Evolutionary conservation across 2,329 filamentous ascomycete genomes (phyloP), one percentile per base, ranked within the genome.

Genomic region (Aspergillus puulaauensis): DNA sequence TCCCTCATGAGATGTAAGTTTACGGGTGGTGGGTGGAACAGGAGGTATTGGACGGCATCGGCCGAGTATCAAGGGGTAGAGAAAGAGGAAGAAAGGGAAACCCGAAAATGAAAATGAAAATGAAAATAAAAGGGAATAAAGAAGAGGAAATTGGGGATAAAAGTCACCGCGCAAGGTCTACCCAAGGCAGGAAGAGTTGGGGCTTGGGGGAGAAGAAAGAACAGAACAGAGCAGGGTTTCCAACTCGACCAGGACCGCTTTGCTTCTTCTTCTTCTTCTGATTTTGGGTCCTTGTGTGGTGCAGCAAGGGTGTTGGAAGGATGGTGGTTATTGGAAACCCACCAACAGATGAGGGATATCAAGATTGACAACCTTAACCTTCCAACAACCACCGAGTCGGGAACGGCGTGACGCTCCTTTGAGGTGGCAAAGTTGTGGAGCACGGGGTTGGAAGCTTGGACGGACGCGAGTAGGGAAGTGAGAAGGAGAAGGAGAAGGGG

Each of bases 1-100:
- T 61, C 60, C 65, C 61, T 64, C 62, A 68, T 63, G 43, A 61
- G 58, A 62, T 51, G 56, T 49, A 49, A 58, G 51, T 62, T 56
- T 57, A 58, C 54, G 61, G 53, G 27, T 58, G 56, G 50, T 56
- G 56, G 52, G 60, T 57, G 53, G 60, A 56, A 27, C 45, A 8
- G 46, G 41, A 14, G 31, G 45, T 61, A 43, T 54, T 51, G 54
- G 51, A 59, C 54, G 57, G 60, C 61, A 62, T 65, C 40, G 56
- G 57, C 63, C 60, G 58, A 65, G 55, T 64, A 62, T 52, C 49
- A 55, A 60, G 58, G 60, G 50, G 52, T 31, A 31, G 27, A 31
- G 27, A 31, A 31, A 31, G 27, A 31, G 27, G 27, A 31, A 11
- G 56, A 44, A 45, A 35, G 54, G 35, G 52, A 58, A 56, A 56